Base-by-base conservation (phyloP, 1,139 yeast genomes). In the Zygotorulaspora mrakii region DNA sequence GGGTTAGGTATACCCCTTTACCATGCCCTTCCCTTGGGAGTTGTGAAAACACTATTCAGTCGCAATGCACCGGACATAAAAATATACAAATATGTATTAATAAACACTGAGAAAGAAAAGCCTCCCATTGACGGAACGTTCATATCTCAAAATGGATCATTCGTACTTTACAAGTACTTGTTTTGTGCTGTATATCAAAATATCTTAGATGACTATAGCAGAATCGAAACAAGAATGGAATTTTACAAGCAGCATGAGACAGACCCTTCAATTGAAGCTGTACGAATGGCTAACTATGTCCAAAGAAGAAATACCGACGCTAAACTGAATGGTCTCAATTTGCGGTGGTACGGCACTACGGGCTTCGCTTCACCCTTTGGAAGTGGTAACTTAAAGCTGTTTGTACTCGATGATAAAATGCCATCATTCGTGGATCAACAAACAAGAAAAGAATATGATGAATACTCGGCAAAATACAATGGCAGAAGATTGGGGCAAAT, bases 1-100 rank as follows among this genome's bases (percentile, higher is more conserved):
- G 55, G 54, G 13, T 49, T 64, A 2, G 68, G 65, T 0, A 42
- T 60, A 21, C 69, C 70, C 2, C 30, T 65, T 5, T 51, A 63
- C 22, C 68, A 65, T 37, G 57, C 60, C 1, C 45, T 55, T 2
- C 48, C 62, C 2, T 49, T 57, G 5, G 53, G 57, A 45, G 46
- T 52, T 31, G 40, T 59, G 31, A 56, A 50, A 38, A 52, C 62
- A 1, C 52, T 62, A 13, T 60, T 64, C 34, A 39, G 35, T 28
- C 38, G 44, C 11, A 54, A 45, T 18, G 45, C 50, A 1, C 62
- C 65, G 1, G 46, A 58, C 3, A 47, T 62, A 52, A 54, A 53
- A 10, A 53, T 65, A 10, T 57, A 55, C 45, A 59, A 54, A 33
- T 62, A 53, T 41, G 43, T 47, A 0, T 22, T 59, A 1, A 47